Percentiles rank a stretch among this genome's conserved stretches.
Conservation (phyloP, 169 alveolate genomes). For the Toxoplasma gondii region DNA sequence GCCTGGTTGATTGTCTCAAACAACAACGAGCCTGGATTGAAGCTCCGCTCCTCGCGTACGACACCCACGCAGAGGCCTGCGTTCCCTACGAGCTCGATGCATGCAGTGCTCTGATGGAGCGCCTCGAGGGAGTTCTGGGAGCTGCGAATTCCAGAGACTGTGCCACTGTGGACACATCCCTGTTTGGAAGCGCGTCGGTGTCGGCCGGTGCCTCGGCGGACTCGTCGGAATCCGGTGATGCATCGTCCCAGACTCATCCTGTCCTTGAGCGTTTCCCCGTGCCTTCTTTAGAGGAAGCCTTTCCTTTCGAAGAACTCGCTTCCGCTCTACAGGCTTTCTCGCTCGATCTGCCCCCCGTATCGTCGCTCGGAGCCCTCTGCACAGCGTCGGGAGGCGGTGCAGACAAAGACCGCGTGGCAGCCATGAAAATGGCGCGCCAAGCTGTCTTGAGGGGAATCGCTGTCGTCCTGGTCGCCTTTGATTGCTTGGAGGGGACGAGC, state of each 20-base stretch:
- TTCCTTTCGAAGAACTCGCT: conserved; percentile 34
- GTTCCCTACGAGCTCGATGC: neutral
- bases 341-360: neutral
- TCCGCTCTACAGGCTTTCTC: neutral
- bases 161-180: neutral
- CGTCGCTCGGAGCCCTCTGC: neutral
- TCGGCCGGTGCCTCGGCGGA: neutral
- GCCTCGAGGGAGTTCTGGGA: neutral
- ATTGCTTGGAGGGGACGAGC: conserved; percentile 46
- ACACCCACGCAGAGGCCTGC: neutral
- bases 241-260: conserved; percentile 45
- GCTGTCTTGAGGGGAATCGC: neutral
- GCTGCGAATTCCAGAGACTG: neutral
- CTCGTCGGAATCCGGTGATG: neutral
- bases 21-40: neutral
- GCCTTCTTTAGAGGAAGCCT: conserved; percentile 46
- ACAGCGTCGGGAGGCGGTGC: neutral
- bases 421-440: neutral
- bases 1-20: neutral
- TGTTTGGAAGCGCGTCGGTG: neutral
- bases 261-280: conserved; percentile 50
- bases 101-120: neutral
- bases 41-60: neutral
- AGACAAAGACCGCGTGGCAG: neutral
- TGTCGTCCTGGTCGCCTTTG: conserved; percentile 53